A percentile compares a stretch with the other conserved stretches of the same genome.
phyloP scores from a whole-genome alignment of 495 filamentous ascomycete genomes.

The Hypoxylon intermedium region DNA sequence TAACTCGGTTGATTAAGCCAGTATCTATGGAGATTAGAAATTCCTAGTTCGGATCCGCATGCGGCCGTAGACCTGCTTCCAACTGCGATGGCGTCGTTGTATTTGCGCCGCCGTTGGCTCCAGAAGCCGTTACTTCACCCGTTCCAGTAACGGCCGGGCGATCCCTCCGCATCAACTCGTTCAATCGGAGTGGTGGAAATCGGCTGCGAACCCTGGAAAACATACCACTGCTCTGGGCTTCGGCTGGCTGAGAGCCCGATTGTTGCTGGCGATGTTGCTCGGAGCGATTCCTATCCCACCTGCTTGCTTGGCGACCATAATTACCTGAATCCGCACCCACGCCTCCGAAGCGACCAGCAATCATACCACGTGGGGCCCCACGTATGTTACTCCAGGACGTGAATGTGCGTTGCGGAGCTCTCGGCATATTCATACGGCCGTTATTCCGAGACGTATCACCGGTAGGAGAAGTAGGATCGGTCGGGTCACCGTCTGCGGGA shows the following conservation, averaged over 20 bases:
- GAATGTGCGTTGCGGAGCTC: slow-evolving; percentile 39
- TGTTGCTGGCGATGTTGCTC: slow-evolving; percentile 18
- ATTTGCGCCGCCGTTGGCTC: slow-evolving; percentile 31
- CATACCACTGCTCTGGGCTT: slow-evolving; percentile 18
- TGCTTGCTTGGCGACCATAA: slow-evolving; percentile 20
- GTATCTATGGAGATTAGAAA: slow-evolving; percentile 34
- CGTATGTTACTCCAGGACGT: slow-evolving; percentile 43
- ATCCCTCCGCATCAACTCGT: slow-evolving; percentile 37
- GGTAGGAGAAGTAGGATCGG: slow-evolving; percentile 31
- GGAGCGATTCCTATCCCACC: slow-evolving; percentile 28
- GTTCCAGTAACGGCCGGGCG: slow-evolving; percentile 27
- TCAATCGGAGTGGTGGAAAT: slow-evolving; percentile 36
- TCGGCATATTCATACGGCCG: slow-evolving; percentile 53
- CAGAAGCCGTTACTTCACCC: slow-evolving; percentile 20
- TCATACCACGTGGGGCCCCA: slow-evolving; percentile 40
- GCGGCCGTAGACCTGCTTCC: slow-evolving; percentile 46
- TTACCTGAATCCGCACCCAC: slow-evolving; percentile 29
- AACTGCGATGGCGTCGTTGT: slow-evolving; percentile 49
- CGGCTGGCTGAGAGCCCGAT: slow-evolving; percentile 6
- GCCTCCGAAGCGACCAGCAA: slow-evolving; percentile 38
- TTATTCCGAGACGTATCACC: slow-evolving; percentile 43
- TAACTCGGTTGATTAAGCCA: slow-evolving; percentile 35
- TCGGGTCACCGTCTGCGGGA: slow-evolving; percentile 44
- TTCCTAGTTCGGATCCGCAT: slow-evolving; percentile 35
- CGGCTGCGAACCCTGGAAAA: slow-evolving; percentile 39